Conservation (phyloP, 2,329 filamentous ascomycete species). For the Botrytis medusae region DNA sequence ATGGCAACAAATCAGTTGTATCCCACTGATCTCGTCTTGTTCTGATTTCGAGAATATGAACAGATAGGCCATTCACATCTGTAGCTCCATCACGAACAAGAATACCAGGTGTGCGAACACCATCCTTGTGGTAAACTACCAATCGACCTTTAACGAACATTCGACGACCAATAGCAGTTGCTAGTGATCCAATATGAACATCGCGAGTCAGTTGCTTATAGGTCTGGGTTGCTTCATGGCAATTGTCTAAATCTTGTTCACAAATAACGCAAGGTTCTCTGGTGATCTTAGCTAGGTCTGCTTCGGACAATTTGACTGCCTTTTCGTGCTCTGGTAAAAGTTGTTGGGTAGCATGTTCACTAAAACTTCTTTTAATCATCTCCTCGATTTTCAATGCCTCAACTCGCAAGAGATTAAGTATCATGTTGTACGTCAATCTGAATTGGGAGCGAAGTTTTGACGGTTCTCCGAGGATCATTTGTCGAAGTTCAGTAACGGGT, state of each 20-base stretch:
- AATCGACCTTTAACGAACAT: constrained; percentile 76
- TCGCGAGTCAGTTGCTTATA: constrained; percentile 78
- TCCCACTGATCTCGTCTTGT: constrained; percentile 67
- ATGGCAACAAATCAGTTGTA: constrained; percentile 83
- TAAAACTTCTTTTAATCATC: constrained; percentile 99
- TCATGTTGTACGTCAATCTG: constrained; percentile 98
- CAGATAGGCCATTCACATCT: constrained; percentile 61
- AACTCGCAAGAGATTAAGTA: constrained; percentile 88
- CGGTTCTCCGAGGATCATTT: constrained; percentile 95
- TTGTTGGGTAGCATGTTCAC: constrained; percentile 94
- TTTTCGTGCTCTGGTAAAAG: constrained; percentile 94
- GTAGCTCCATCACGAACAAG: constrained; percentile 74
- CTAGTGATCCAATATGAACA: constrained; percentile 72
- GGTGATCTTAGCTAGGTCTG: constrained; percentile 86
- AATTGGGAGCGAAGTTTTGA: constrained; percentile 96
- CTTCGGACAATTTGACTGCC: constrained; percentile 87
- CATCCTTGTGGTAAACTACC: constrained; percentile 82
- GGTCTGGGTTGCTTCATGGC: constrained; percentile 78
- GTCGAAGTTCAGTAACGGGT: constrained; percentile 75
- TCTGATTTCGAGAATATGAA: constrained; percentile 78
- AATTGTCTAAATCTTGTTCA: constrained; percentile 74
- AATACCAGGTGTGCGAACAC: constrained; percentile 78
- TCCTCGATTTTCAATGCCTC: constrained; percentile 98
- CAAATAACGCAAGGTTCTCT: constrained; percentile 80
- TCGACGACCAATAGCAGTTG: constrained; percentile 78